phyloP scores from a whole-genome alignment of 2,329 filamentous ascomycete species.

The Clonostachys sp. region DNA sequence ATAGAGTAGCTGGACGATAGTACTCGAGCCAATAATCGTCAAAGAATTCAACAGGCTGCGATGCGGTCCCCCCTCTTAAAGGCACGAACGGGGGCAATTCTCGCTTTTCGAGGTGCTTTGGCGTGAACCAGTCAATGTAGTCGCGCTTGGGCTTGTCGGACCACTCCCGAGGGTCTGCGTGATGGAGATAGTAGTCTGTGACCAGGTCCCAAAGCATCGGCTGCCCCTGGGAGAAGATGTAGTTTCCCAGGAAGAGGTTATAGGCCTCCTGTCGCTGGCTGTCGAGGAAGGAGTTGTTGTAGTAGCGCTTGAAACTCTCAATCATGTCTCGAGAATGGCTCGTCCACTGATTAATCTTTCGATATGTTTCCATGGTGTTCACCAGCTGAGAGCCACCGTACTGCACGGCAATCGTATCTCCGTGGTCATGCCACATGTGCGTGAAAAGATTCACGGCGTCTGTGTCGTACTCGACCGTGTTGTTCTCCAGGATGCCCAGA shows the following conservation, averaged over 20 bases:
- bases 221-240: constrained; percentile 80
- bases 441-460: constrained; percentile 96
- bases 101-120: constrained; percentile 62
- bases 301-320: constrained; percentile 97
- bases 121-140: constrained; percentile 89
- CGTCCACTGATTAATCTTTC: constrained; percentile 98
- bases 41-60: constrained; percentile 54
- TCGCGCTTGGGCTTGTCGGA: constrained; percentile 56
- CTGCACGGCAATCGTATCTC: constrained; percentile 95
- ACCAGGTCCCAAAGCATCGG: constrained; percentile 96
- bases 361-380: constrained; percentile 98
- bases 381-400: constrained; percentile 97
- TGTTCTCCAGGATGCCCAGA: constrained; percentile 77
- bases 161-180: constrained; percentile 75
- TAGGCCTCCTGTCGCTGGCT: constrained; percentile 98
- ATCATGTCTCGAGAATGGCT: constrained; percentile 98
- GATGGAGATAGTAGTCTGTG: constrained; percentile 95
- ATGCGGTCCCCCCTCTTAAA: constrained; percentile 25
- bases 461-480: constrained; percentile 84
- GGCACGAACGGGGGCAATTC: constrained; percentile 42
- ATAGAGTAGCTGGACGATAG: constrained; percentile 82
- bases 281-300: constrained; percentile 97
- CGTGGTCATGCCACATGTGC: constrained; percentile 97
- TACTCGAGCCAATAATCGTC: constrained; percentile 99
- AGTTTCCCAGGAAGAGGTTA: constrained; percentile 95